phyloP scores from a whole-genome alignment of 2,329 filamentous ascomycete species.

The Raffaelea ambrosiae region DNA sequence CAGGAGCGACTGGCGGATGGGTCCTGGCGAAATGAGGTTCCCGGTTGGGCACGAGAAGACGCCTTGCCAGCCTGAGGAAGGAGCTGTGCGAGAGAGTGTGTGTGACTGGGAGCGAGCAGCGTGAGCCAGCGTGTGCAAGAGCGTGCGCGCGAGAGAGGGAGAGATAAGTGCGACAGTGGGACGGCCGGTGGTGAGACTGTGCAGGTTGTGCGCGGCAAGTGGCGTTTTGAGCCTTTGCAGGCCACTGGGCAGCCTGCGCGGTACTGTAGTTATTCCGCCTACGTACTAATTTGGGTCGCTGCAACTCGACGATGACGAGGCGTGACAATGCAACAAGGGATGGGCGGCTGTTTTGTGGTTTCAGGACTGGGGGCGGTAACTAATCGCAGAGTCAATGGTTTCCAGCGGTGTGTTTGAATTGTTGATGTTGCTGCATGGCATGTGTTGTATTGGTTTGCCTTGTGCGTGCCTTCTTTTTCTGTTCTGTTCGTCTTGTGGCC shows the following conservation, averaged over 20 bases:
- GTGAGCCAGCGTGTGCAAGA: neutral
- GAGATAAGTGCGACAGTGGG: neutral
- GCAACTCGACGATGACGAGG: too few relatives aligned
- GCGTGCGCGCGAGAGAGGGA: neutral
- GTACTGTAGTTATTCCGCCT: too few relatives aligned
- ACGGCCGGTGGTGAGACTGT: neutral
- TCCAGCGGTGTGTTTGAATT: neutral
- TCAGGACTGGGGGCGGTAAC: neutral
- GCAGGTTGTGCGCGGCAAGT: too few relatives aligned
- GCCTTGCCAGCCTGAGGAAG: neutral
- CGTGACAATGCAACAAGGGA: neutral
- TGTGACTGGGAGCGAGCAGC: too few relatives aligned
- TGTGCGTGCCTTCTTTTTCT: neutral
- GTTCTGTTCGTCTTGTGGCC: neutral
- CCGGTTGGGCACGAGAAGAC: conserved; percentile 11
- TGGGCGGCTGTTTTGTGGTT: neutral
- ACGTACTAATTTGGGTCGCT: neutral
- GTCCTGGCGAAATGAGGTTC: conserved; percentile 13
- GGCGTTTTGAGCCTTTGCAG: too few relatives aligned
- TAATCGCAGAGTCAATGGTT: neutral
- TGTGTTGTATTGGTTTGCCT: neutral
- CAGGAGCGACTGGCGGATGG: conserved; percentile 12
- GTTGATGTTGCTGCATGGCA: too few relatives aligned
- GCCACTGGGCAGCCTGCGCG: too few relatives aligned
- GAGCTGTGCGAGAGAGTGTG: too few relatives aligned